A percentile compares a stretch with the other conserved stretches of the same genome.
phyloP scores from a whole-genome alignment of 352 stramenopile species.

The Globisporangium recalcitrans region DNA sequence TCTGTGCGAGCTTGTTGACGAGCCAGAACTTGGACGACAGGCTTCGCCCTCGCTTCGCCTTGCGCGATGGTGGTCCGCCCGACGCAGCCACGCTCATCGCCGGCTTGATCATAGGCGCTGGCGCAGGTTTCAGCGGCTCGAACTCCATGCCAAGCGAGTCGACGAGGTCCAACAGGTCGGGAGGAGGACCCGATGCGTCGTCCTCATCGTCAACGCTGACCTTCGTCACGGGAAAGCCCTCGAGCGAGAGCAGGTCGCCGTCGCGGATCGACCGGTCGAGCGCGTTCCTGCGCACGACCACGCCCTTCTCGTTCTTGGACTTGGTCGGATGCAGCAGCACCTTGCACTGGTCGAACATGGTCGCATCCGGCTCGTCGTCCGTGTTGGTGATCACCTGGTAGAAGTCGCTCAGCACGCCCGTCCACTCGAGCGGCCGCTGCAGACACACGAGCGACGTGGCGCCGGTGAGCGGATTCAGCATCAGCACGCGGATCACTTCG shows the following conservation, averaged over 20 bases:
- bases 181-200: constrained; percentile 32
- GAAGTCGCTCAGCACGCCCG: constrained; percentile 69
- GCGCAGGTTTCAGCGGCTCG: constrained; percentile 26
- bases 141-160: constrained; percentile 64
- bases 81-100: constrained; percentile 7
- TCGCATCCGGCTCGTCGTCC: constrained; percentile 61
- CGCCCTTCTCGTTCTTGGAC: constrained; percentile 75
- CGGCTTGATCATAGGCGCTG: constrained; percentile 22
- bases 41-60: constrained; percentile 62
- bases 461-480: constrained; percentile 65
- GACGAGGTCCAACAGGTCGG: constrained; percentile 65
- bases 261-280: constrained; percentile 80
- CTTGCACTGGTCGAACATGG: constrained; percentile 59
- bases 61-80: constrained; percentile 28
- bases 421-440: constrained; percentile 73
- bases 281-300: constrained; percentile 60
- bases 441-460: constrained; percentile 76
- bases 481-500: constrained; percentile 79
- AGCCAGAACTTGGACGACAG: constrained; percentile 86
- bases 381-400: constrained; percentile 81
- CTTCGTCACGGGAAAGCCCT: constrained; percentile 41
- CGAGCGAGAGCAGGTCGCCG: constrained; percentile 68
- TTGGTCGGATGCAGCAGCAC: constrained; percentile 78
- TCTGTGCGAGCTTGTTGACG: constrained; percentile 75
- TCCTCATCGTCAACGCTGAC: neutral